A percentile compares a stretch with the other conserved stretches of the same genome.
Conservation (phyloP, 139 green algal genomes). For the Picochlorum sp. region DNA sequence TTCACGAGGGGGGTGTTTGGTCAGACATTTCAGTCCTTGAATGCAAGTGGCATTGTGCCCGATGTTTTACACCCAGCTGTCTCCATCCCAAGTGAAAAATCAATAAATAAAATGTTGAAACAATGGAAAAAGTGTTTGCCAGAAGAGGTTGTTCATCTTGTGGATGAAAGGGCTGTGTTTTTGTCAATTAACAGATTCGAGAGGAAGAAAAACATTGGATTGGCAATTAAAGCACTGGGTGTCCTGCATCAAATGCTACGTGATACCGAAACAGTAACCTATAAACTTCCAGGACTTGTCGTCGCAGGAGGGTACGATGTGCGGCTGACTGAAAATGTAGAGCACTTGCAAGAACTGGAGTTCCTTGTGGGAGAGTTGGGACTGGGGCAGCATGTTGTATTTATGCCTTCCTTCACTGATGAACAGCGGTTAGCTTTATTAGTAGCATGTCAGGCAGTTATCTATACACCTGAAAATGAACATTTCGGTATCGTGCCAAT, state of each 20-base stretch:
- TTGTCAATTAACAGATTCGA: slow-evolving; percentile 98
- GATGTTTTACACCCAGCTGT: slow-evolving; percentile 85
- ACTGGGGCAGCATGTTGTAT: slow-evolving; percentile 52
- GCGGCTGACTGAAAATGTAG: slow-evolving; percentile 77
- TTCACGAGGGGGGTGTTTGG: slow-evolving; percentile 80
- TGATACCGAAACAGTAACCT: background rate
- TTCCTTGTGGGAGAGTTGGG: slow-evolving; percentile 32
- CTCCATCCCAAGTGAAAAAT: slow-evolving; percentile 30
- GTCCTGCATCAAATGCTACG: too few species aligned
- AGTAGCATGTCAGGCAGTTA: slow-evolving; percentile 37
- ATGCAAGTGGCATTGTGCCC: slow-evolving; percentile 25
- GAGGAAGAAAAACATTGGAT: slow-evolving; percentile 87
- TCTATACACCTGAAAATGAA: slow-evolving; percentile 89
- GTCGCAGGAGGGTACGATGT: slow-evolving; percentile 84
- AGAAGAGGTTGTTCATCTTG: slow-evolving; percentile 29
- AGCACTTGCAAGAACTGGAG: slow-evolving; percentile 69
- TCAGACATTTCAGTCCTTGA: slow-evolving; percentile 62
- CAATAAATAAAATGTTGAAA: slow-evolving; percentile 20
- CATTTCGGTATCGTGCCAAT: slow-evolving; percentile 99
- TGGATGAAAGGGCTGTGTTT: slow-evolving; percentile 45
- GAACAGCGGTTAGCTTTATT: slow-evolving; percentile 58
- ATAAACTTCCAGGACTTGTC: slow-evolving; percentile 20
- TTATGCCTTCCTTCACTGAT: slow-evolving; percentile 81
- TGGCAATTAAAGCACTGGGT: slow-evolving; percentile 71
- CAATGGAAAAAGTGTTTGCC: slow-evolving; percentile 32